phyloP scores from a whole-genome alignment of 495 filamentous ascomycete genomes.

The Parmelia sp. region DNA sequence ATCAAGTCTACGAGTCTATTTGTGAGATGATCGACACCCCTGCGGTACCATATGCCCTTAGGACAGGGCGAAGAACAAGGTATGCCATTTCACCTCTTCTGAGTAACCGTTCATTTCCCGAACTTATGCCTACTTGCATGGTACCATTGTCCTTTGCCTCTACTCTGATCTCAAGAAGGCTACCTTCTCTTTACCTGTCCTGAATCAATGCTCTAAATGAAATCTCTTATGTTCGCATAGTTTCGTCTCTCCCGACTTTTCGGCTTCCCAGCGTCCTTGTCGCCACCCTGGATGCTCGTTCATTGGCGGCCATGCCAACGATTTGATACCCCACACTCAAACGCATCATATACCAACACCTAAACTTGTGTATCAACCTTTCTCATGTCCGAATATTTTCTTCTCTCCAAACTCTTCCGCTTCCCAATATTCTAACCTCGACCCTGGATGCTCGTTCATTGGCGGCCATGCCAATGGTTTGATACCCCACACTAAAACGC shows the following conservation, averaged over 20 bases:
- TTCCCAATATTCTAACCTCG: background rate
- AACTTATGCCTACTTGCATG: background rate
- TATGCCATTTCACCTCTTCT: background rate
- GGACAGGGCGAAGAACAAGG: background rate
- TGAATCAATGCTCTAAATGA: background rate
- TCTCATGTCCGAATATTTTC: background rate
- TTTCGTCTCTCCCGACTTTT: background rate
- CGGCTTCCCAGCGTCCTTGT: background rate
- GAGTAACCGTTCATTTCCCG: background rate
- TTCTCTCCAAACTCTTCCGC: background rate
- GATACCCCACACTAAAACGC: background rate
- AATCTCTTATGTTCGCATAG: background rate
- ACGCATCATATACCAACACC: background rate
- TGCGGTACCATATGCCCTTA: background rate
- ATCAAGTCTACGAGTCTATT: background rate
- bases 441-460: background rate
- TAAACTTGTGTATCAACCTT: background rate
- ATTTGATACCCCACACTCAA: background rate
- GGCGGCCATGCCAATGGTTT: background rate
- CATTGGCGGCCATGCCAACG: background rate
- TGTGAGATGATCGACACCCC: background rate
- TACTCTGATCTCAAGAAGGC: background rate
- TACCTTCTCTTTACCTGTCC: background rate
- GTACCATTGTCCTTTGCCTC: background rate
- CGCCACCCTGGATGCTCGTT: background rate